Evolutionary conservation across 164 flowering plant genomes (phyloP).

Genomic region (Annona cherimola): DNA sequence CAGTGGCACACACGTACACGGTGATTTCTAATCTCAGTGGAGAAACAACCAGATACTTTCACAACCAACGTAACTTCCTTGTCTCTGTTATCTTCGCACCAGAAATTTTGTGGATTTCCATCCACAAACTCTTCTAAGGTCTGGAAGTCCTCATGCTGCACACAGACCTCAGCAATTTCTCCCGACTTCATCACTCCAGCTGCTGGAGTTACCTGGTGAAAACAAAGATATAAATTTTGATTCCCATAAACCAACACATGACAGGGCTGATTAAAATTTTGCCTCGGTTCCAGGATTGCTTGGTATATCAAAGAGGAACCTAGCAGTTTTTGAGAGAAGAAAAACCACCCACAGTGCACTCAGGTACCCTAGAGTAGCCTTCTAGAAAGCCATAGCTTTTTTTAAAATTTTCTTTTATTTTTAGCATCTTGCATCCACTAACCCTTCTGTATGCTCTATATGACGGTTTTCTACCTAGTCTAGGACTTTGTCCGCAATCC

Average conservation of each 20-base stretch:
- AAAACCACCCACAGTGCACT: no score
- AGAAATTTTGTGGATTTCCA: conserved; percentile 77
- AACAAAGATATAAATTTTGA: not conserved
- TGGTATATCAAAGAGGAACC: no score
- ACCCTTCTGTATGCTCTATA: not conserved
- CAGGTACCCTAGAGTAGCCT: no score
- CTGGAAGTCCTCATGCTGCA: conserved; percentile 63
- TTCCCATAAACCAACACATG: no score
- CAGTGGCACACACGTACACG: conserved; percentile 50
- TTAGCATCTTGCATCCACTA: no score
- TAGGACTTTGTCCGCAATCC: no score
- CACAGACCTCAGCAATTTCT: conserved; percentile 52
- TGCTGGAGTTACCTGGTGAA: conserved; percentile 67
- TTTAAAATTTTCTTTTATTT: no score
- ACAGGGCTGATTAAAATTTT: no score
- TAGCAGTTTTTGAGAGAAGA: no score
- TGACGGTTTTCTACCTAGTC: not conserved
- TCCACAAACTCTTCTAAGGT: conserved; percentile 67
- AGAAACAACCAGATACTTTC: conserved; percentile 45
- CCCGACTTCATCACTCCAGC: conserved; percentile 68
- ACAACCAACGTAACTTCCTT: conserved; percentile 61
- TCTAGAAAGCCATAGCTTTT: no score
- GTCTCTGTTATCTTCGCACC: conserved; percentile 88
- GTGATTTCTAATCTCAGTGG: conserved; percentile 43
- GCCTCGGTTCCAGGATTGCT: no score